phyloP scores from a whole-genome alignment of 352 stramenopile genomes.

The Globisporangium nodosum region DNA sequence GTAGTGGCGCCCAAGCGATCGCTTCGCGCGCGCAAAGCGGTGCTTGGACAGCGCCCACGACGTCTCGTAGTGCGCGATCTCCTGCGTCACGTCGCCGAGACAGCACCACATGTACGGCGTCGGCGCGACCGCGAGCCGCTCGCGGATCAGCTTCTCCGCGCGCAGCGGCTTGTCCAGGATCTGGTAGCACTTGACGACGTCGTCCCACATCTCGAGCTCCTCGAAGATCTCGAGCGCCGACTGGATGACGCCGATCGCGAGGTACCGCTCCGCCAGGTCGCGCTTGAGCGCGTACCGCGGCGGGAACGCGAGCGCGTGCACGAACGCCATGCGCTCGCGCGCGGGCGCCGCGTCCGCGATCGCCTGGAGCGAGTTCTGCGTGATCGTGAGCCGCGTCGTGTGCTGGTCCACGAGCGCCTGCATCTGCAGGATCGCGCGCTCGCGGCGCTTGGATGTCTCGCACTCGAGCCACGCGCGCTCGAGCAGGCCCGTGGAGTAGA shows the following conservation, averaged over 20 bases:
- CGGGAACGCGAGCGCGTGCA: conserved; percentile 92
- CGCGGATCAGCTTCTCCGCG: conserved; percentile 87
- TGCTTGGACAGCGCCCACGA: conserved; percentile 90
- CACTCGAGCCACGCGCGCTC: conserved; percentile 94
- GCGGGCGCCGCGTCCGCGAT: conserved; percentile 90
- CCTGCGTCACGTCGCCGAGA: conserved; percentile 90
- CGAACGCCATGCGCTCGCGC: conserved; percentile 85
- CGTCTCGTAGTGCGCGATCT: conserved; percentile 88
- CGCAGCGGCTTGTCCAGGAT: conserved; percentile 87
- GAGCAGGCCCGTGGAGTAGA: conserved; percentile 93
- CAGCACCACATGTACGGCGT: conserved; percentile 94
- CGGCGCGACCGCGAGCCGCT: conserved; percentile 73
- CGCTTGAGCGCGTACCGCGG: conserved; percentile 91
- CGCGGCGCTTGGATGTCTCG: conserved; percentile 88
- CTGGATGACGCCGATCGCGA: conserved; percentile 79
- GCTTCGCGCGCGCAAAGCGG: conserved; percentile 89
- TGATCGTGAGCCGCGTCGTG: conserved; percentile 90
- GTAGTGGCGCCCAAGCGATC: conserved; percentile 84
- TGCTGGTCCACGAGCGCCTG: conserved; percentile 95
- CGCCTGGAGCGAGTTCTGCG: conserved; percentile 70
- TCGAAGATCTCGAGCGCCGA: conserved; percentile 92
- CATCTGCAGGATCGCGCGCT: conserved; percentile 95
- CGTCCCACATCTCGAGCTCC: conserved; percentile 95
- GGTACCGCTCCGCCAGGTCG: conserved; percentile 92
- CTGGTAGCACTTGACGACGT: conserved; percentile 95